Evolutionary conservation across 176 grass and related monocot species (phyloP).

Genomic region (Typha latifolia): DNA sequence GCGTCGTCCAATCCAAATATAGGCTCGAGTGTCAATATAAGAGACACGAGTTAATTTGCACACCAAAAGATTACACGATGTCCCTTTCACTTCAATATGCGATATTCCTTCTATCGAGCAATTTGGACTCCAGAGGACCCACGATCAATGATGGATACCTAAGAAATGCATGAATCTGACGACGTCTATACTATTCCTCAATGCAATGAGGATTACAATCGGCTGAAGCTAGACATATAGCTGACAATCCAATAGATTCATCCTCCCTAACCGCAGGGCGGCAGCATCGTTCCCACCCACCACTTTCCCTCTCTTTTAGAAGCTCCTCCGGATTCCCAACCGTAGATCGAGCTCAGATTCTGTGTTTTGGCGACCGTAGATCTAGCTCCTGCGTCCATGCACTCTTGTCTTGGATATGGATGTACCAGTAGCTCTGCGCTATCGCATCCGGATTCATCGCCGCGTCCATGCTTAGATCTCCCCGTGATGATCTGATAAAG

Average conservation of each 20-base stretch:
- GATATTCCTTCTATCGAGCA: background rate
- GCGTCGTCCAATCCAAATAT: too few species aligned
- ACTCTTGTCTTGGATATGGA: conserved; percentile 66
- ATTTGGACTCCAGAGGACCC: background rate
- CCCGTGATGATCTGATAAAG: conserved; percentile 31
- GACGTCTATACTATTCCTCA: background rate
- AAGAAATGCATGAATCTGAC: background rate
- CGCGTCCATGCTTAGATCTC: conserved; percentile 10
- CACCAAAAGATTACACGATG: conserved; percentile 4
- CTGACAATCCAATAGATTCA: too few species aligned
- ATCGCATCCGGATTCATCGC: conserved; percentile 68
- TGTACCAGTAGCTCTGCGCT: conserved; percentile 86
- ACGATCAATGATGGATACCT: background rate
- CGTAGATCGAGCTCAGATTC: conserved; percentile 1
- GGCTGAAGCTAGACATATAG: too few species aligned
- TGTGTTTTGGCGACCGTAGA: conserved; percentile 35
- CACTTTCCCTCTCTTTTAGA: too few species aligned
- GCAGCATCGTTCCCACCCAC: too few species aligned
- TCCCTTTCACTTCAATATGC: background rate
- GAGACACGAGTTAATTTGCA: background rate
- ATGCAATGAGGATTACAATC: background rate
- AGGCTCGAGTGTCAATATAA: too few species aligned
- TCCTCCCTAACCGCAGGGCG: too few species aligned
- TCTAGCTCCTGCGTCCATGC: conserved; percentile 96
- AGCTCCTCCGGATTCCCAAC: too few species aligned